Evolutionary conservation across 2,329 filamentous ascomycete species (phyloP).

Genomic region (Tolypocladium capitatum): DNA sequence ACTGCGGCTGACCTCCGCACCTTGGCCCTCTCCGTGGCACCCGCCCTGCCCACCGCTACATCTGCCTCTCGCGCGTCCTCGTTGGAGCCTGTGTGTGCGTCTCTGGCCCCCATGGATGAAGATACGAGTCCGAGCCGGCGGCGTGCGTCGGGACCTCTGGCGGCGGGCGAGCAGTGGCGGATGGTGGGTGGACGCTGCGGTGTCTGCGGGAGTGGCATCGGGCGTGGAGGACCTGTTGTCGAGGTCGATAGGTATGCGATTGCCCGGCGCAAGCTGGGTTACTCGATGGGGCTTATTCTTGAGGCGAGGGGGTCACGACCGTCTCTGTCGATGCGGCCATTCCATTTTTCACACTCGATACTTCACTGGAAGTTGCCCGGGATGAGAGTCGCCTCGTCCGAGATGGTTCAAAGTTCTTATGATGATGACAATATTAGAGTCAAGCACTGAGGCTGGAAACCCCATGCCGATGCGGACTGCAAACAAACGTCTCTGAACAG

Average conservation of each 20-base stretch:
- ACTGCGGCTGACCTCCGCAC: conserved; percentile 73
- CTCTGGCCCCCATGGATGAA: conserved; percentile 55
- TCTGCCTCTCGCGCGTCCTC: conserved; percentile 14
- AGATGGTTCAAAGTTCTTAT: conserved; percentile 49
- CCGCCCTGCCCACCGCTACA: conserved; percentile 32
- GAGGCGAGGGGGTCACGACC: conserved; percentile 68
- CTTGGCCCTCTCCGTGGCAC: conserved; percentile 33
- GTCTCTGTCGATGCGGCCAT: conserved; percentile 10
- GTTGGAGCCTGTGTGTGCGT: conserved; percentile 21
- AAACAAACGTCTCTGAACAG: conserved; percentile 18
- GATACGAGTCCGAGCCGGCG: conserved; percentile 64
- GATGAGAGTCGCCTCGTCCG: conserved; percentile 6
- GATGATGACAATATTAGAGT: conserved; percentile 96
- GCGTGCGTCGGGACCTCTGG: conserved; percentile 6
- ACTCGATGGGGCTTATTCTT: conserved; percentile 99
- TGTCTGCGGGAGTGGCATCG: conserved; percentile 27
- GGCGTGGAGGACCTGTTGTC: conserved; percentile 65
- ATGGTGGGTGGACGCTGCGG: conserved; percentile 33
- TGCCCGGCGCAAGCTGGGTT: conserved; percentile 57
- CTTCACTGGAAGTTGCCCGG: conserved; percentile 29
- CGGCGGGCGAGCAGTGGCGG: conserved; percentile 12
- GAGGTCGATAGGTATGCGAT: conserved; percentile 98
- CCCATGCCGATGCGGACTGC: conserved; percentile 17
- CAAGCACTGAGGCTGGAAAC: conserved; percentile 72
- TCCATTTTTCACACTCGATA: conserved; percentile 21